These are phyloP conservation scores for Ochromonadaceae sp. DNA, from an alignment of 352 stramenopile genomes.

Conservation along the genomic window DNA sequence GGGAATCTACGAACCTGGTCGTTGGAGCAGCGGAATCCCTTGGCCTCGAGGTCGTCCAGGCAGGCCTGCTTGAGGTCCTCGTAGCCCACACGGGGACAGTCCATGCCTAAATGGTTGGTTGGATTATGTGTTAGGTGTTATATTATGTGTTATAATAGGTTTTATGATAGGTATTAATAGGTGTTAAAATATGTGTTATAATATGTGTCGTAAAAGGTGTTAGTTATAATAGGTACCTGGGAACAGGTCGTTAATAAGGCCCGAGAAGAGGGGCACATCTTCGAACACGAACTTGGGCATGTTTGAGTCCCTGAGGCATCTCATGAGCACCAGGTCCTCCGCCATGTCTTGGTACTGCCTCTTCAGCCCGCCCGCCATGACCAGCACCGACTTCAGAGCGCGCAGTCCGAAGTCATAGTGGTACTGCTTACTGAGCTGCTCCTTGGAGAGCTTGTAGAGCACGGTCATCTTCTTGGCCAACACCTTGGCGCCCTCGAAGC, in stretches of 20 bases:
- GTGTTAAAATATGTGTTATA: slow-evolving; percentile 71
- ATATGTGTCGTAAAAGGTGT: not conserved
- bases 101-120: too few relatives aligned
- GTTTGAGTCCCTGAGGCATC: slow-evolving; percentile 65
- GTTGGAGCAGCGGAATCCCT: slow-evolving; percentile 59
- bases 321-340: slow-evolving; percentile 68
- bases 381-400: slow-evolving; percentile 63
- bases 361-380: slow-evolving; percentile 45
- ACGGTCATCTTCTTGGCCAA: slow-evolving; percentile 61
- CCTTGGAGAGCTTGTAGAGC: slow-evolving; percentile 69
- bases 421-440: slow-evolving; percentile 66
- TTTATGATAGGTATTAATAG: too few relatives aligned
- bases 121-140: too few relatives aligned
- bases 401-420: slow-evolving; percentile 77
- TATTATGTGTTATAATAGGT: too few relatives aligned
- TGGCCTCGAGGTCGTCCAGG: slow-evolving; percentile 51
- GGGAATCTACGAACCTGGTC: too few relatives aligned
- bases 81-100: slow-evolving; percentile 77
- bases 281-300: slow-evolving; percentile 72
- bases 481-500: slow-evolving; percentile 47
- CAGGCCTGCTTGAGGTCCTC: slow-evolving; percentile 67
- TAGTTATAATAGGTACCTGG: slow-evolving; percentile 39
- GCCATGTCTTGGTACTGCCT: slow-evolving; percentile 34
- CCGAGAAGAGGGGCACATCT: slow-evolving; percentile 70
- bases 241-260: slow-evolving; percentile 74